Evolutionary conservation across 202 grass and related monocot species (phyloP).

Genomic region (Elaeis oleifera): DNA sequence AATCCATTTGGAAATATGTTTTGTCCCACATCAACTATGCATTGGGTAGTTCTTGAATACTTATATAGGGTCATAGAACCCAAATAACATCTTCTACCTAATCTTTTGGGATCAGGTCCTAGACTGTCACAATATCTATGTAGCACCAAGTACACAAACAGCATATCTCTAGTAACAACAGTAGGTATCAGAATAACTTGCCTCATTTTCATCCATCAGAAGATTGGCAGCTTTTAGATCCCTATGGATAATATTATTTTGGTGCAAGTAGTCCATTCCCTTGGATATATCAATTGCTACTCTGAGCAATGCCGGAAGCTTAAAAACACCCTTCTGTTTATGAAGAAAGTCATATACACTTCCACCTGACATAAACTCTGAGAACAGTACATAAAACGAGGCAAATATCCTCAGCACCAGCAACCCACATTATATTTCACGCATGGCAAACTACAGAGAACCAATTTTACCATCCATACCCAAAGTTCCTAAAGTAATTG

Average conservation of each 20-base stretch:
- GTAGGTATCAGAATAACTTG: slow-evolving; percentile 9
- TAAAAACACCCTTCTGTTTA: slow-evolving; percentile 26
- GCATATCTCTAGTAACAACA: too few species aligned
- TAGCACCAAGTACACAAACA: too few species aligned
- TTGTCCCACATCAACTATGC: too few species aligned
- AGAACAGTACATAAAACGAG: background rate
- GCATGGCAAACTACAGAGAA: background rate
- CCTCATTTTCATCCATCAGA: slow-evolving; percentile 47
- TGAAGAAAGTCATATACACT: slow-evolving; percentile 39
- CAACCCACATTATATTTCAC: background rate
- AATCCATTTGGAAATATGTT: too few species aligned
- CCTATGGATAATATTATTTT: slow-evolving; percentile 37
- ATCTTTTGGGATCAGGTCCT: too few species aligned
- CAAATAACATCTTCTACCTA: too few species aligned
- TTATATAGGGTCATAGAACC: too few species aligned
- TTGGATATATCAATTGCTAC: slow-evolving; percentile 37
- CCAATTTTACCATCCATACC: background rate
- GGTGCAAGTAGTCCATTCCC: slow-evolving; percentile 40
- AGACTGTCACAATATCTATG: too few species aligned
- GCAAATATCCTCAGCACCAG: slow-evolving; percentile 8
- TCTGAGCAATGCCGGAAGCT: slow-evolving; percentile 30
- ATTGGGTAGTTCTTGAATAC: too few species aligned
- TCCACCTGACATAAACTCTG: slow-evolving; percentile 41
- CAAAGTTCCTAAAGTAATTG: too few species aligned
- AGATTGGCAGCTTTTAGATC: slow-evolving; percentile 41